These are phyloP conservation scores for Neurospora sp. DNA, from an alignment of 495 filamentous ascomycete species.

Conservation along the genomic window DNA sequence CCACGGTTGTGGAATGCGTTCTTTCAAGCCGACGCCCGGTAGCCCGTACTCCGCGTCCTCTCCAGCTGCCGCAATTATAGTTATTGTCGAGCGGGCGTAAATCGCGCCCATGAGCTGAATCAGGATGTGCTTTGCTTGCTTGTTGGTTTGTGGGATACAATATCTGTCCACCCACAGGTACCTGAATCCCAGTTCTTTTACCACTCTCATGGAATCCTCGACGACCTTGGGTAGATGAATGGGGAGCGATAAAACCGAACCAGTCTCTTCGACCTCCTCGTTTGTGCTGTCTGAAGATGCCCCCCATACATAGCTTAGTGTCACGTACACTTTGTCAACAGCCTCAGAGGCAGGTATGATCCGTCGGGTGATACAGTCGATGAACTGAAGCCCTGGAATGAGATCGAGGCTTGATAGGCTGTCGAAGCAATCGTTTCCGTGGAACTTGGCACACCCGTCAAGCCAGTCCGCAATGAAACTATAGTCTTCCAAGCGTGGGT, in stretches of 20 bases:
- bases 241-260: not conserved
- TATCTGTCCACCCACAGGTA: constrained; percentile 24
- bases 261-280: not conserved
- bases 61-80: constrained; percentile 24
- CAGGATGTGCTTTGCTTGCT: constrained; percentile 13
- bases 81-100: constrained; percentile 14
- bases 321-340: not conserved
- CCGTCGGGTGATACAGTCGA: not conserved
- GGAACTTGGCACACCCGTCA: not conserved
- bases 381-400: not conserved
- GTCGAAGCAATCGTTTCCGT: not conserved
- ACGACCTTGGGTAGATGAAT: constrained; percentile 3
- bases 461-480: not conserved
- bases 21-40: constrained; percentile 14
- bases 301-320: not conserved
- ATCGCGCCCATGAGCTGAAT: constrained; percentile 21
- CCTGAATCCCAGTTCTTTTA: constrained; percentile 9
- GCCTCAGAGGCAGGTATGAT: not conserved
- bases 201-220: constrained; percentile 16
- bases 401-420: accelerated
- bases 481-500: no score
- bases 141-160: constrained; percentile 13
- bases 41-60: constrained; percentile 17
- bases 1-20: not conserved
- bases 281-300: not conserved